Conservation (phyloP, 345 rosid species). For the Combretum micranthum region DNA sequence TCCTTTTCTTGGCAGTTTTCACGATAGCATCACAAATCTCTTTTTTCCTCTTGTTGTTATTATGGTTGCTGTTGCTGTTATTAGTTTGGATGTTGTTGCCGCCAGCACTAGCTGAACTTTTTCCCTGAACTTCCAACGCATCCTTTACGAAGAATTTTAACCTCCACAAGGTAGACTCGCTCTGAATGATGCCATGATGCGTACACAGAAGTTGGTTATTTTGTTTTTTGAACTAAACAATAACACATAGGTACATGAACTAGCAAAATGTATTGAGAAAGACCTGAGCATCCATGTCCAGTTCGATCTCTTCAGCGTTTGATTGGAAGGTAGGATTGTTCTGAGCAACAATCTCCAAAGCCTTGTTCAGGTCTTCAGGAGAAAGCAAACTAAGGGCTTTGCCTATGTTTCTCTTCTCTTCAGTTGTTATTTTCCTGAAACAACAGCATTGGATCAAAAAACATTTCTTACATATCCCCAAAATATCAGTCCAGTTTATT, state of each 20-base stretch:
- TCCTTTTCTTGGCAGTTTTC: slow-evolving; percentile 50
- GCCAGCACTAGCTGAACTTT: slow-evolving; percentile 23
- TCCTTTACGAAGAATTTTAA: slow-evolving; percentile 74
- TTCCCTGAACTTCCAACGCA: slow-evolving; percentile 42
- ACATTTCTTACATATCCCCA: no score
- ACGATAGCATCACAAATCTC: slow-evolving; percentile 42
- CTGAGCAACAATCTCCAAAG: slow-evolving; percentile 76
- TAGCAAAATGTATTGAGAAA: not conserved
- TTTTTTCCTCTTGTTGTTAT: slow-evolving; percentile 20
- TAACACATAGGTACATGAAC: not conserved
- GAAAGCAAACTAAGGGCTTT: slow-evolving; percentile 47
- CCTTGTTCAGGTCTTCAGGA: slow-evolving; percentile 68
- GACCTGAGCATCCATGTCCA: slow-evolving; percentile 84
- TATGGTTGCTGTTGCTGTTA: slow-evolving; percentile 10
- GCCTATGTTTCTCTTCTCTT: slow-evolving; percentile 70
- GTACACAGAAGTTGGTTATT: not conserved
- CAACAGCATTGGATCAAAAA: not conserved
- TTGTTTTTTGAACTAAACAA: not conserved
- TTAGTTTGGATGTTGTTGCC: slow-evolving; percentile 18
- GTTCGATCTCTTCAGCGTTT: slow-evolving; percentile 62
- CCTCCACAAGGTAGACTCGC: slow-evolving; percentile 84
- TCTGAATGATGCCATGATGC: slow-evolving; percentile 36
- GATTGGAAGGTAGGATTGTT: slow-evolving; percentile 51
- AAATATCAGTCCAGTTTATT: no score
- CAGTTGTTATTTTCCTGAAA: slow-evolving; percentile 58